These are phyloP conservation scores for Backusella circina DNA, from an alignment of 192 early-diverging fungal genomes.

Conservation along the genomic window DNA sequence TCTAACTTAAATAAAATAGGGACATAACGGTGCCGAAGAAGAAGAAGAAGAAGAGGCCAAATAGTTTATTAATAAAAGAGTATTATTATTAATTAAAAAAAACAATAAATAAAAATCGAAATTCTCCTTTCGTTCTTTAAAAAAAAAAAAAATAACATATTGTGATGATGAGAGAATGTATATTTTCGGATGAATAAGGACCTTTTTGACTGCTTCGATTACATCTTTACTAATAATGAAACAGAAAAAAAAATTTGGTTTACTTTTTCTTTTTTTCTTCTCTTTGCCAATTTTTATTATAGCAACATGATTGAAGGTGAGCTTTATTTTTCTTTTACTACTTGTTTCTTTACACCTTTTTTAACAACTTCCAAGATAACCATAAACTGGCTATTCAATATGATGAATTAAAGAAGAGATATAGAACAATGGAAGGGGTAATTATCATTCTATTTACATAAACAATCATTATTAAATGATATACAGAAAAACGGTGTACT, in stretches of 20 bases:
- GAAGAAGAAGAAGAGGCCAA: neutral
- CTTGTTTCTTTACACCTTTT: neutral
- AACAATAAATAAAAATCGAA: neutral
- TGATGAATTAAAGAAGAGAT: constrained; percentile 6
- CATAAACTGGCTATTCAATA: neutral
- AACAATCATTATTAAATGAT: neutral
- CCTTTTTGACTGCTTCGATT: constrained; percentile 5
- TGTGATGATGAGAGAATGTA: neutral
- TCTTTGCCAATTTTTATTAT: neutral
- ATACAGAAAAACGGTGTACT: constrained; percentile 45
- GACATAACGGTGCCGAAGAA: neutral
- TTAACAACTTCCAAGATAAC: neutral
- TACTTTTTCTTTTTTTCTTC: neutral
- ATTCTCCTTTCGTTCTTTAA: neutral
- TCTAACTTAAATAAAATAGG: neutral
- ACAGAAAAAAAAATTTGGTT: neutral
- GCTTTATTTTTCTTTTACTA: neutral
- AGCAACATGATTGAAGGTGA: neutral
- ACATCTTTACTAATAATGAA: neutral
- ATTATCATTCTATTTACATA: neutral
- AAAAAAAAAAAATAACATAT: neutral
- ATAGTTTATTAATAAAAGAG: neutral
- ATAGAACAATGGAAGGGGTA: neutral
- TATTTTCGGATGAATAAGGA: neutral
- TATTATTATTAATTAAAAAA: neutral